Base-by-base conservation (phyloP, 441 rosid genomes). In the Arabidopsis hybrid region DNA sequence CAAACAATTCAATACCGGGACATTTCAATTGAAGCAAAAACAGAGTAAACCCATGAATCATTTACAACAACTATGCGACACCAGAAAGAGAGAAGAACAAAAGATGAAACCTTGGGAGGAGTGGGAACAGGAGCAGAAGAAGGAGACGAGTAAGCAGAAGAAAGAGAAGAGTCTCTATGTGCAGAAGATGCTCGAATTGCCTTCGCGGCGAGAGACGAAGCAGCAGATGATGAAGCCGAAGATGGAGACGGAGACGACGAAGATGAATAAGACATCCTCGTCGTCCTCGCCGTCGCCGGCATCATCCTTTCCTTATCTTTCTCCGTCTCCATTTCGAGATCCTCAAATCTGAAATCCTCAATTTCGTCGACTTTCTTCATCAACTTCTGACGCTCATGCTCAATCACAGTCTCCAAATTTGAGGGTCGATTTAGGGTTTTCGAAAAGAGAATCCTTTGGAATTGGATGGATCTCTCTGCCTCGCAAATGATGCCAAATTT, bases 111-210 rank as follows among this genome's bases (percentile, higher is more conserved):
- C 73, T 63, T 71, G 29, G 74, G 79, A 0, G 45, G 78, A 21
- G 75, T 68, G 1, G 79, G 52, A 65, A 88, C 56, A 21, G 88
- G 55, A 68, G 80, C 61, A 38, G 89, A 39, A 45, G 84, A 38
- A 71, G 83, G 57, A 55, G 87, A 65, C 46, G 83, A 76, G 81
- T 90, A 92, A 65, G 97, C 98, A 56, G 98, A 89, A 57, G 97
- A 93, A 65, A 93, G 91, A 61, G 98, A 89, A 34, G 97, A 91
- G 76, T 88, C 97, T 60, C 86, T 83, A 51, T 80, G 82, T 4
- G 98, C 93, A 13, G 98, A 93, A 39, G 98, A 91, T 31, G 92
- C 97, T 78, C 87, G 73, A 5, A 93, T 91, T 35, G 98, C 98
- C 82, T 83, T 89, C 14, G 95, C 90, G 14, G 92, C 95, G 45